Base-by-base conservation (phyloP, 2,329 filamentous ascomycete species). In the Fusarium caatingaense region DNA sequence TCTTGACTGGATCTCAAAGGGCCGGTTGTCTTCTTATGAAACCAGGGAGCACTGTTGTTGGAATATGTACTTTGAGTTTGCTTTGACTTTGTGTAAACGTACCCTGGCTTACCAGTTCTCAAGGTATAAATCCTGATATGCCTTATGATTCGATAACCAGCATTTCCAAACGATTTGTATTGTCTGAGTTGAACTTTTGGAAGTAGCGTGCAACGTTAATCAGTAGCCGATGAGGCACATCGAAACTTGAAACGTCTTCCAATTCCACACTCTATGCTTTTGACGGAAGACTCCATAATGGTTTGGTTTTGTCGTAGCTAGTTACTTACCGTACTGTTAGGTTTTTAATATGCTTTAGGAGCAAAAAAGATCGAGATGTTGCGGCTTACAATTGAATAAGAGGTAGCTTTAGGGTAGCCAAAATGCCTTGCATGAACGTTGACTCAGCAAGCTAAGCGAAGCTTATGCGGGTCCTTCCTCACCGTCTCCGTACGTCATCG, bases 401-500 rank as follows among this genome's bases (percentile, higher is more conserved):
- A 30, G 28, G 12, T 8, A 15, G 28, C 28, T 56, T 32, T 56
- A 61, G 15, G 2, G 49, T 53, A 53, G n/a, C 3, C 20, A 34
- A 25, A 5, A 12, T 18, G 10, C 23, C 12, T 25, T n/a, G 18
- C 25, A 41, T 53, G 23, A 28, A 53, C 16, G 49, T 18, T 66
- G 46, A 68, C 58, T 65, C 42, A 64, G 20, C 40, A 21, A 45
- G 5, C 23, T 18, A 49, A 27, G 21, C 34, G 15, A 44, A 66
- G 58, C 55, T 64, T 25, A 21, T 68, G 64, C 57, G 68, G 68
- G 68, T 57, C 58, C 6, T 28, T 13, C n/a, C 42, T 51, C 56
- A 54, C 57, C 54, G 37, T 46, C 62, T 49, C 40, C 18, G 48
- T 70, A 68, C 68, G 68, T 70, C 68, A 70, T 70, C 59, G 44